A percentile compares a stretch with the other conserved stretches of the same genome.
These are phyloP conservation scores for Linum trigynum DNA, from an alignment of 345 rosid species.

Conservation along the genomic window DNA sequence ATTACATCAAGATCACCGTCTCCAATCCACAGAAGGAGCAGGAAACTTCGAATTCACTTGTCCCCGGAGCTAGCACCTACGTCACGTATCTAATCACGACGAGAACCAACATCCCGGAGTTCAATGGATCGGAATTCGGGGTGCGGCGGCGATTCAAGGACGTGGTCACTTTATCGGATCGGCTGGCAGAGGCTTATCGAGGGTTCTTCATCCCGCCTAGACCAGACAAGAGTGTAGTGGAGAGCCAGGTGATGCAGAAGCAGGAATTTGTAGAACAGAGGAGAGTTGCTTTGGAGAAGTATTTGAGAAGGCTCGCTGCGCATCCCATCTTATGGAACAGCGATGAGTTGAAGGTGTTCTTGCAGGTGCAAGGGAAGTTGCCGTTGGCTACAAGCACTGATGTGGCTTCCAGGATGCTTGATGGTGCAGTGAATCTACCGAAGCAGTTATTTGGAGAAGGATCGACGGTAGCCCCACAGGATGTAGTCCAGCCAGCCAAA, in stretches of 20 bases:
- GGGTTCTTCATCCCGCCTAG: slow-evolving; percentile 84
- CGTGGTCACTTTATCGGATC: slow-evolving; percentile 71
- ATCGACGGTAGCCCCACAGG: slow-evolving; percentile 46
- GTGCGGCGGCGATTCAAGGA: slow-evolving; percentile 80
- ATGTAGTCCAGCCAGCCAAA: slow-evolving; percentile 81
- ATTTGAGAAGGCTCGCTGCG: slow-evolving; percentile 51
- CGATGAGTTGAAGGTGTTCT: slow-evolving; percentile 72
- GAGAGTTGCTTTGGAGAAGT: slow-evolving; percentile 79
- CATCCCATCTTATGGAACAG: slow-evolving; percentile 76
- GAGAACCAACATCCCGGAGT: slow-evolving; percentile 68
- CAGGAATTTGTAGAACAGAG: slow-evolving; percentile 96
- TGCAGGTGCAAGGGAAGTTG: slow-evolving; percentile 72
- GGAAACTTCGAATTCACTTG: slow-evolving; percentile 59
- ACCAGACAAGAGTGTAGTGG: slow-evolving; percentile 91
- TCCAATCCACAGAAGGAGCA: slow-evolving; percentile 82
- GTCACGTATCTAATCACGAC: slow-evolving; percentile 73
- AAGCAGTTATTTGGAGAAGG: slow-evolving; percentile 81
- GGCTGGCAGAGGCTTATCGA: slow-evolving; percentile 70
- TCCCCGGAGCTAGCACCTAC: slow-evolving; percentile 66
- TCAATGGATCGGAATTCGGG: slow-evolving; percentile 51
- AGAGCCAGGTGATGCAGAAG: slow-evolving; percentile 95
- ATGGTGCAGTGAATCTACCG: slow-evolving; percentile 78
- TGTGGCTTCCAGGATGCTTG: slow-evolving; percentile 91
- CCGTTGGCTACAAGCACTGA: slow-evolving; percentile 57
- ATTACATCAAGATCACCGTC: slow-evolving; percentile 66